phyloP scores from a whole-genome alignment of 176 grass and related monocot species.

The Aegilops bicornis region DNA sequence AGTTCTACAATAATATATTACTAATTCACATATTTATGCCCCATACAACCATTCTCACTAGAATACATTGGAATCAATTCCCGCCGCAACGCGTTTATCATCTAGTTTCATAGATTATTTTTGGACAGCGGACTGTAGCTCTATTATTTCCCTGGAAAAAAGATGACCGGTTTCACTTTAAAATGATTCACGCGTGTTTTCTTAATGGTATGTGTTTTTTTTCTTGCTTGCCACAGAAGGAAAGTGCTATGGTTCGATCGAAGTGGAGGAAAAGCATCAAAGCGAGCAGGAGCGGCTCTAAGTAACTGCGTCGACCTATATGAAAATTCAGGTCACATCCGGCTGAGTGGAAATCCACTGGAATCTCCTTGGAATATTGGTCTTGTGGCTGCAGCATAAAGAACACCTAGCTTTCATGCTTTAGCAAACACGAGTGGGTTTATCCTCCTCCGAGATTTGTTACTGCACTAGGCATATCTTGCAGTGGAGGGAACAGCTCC shows the following conservation, averaged over 20 bases:
- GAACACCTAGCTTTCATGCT: conserved; percentile 14
- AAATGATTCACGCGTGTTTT: no score
- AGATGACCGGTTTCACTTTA: no score
- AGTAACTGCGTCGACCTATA: not conserved
- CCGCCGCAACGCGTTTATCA: no score
- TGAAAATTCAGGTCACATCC: not conserved
- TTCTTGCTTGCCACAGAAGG: not conserved
- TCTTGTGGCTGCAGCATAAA: conserved; percentile 18
- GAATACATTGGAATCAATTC: no score
- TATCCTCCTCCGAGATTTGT: not conserved
- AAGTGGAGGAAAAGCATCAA: not conserved
- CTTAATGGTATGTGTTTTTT: not conserved
- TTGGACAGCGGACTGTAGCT: no score
- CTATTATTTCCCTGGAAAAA: no score
- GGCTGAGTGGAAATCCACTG: not conserved
- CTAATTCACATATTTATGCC: no score
- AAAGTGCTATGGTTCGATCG: not conserved
- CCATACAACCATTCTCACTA: no score
- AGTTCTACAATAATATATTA: no score
- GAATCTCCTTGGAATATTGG: conserved; percentile 9
- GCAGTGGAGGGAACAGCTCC: not conserved
- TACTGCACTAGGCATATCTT: not conserved
- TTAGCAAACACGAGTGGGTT: conserved; percentile 1
- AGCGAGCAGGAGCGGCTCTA: not conserved
- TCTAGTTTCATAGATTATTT: no score